Base-by-base conservation (phyloP, 2,329 filamentous ascomycete genomes). In the Neocucurbitaria cava region DNA sequence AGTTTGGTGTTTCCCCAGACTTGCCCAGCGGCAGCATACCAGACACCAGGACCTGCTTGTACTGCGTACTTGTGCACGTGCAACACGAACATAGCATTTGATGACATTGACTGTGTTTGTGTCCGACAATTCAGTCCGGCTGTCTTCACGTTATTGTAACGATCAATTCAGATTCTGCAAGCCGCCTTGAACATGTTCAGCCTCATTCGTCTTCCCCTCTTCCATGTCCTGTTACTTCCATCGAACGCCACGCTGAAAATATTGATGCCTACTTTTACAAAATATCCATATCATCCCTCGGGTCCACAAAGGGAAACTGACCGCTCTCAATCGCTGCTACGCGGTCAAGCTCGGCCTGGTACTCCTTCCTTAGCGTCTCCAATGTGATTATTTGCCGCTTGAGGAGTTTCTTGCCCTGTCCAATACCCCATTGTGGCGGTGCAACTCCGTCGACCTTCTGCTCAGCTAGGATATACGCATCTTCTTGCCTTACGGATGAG, bases 281-380 rank as follows among this genome's bases (percentile, higher is more conserved):
- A 40, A 76, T 69, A 46, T 76, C 72, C 70, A 75, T 74, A 35
- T 74, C 72, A 49, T 75, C 73, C 35, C 49, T 59, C 20, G 62
- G 56, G 50, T 73, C 72, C 44, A 74, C 82, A 71, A 97, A 91
- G 15, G 90, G 89, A 81, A 96, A 97, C 71, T 96, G 87, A 53
- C 96, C 92, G 70, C 91, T 90, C 77, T 95, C 88, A 73, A 97
- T 92, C 48, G 91, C 89, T 47, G 89, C 91, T 64, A 95, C 89
- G 59, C 92, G 85, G 77, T 99, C 95, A 69, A 99, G 79, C 76
- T 98, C 92, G 21, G 85, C 86, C 77, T 96, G 91, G 74, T 97
- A 99, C 72, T 94, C 90, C 75, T 89, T 91, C 69, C 93, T 85
- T 47, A 98, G 81, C 73, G 96, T 93, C 26, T 89, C 89, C 49